Base-by-base conservation (phyloP, 768 basidiomycete genomes). In the Rickenella mellea region DNA sequence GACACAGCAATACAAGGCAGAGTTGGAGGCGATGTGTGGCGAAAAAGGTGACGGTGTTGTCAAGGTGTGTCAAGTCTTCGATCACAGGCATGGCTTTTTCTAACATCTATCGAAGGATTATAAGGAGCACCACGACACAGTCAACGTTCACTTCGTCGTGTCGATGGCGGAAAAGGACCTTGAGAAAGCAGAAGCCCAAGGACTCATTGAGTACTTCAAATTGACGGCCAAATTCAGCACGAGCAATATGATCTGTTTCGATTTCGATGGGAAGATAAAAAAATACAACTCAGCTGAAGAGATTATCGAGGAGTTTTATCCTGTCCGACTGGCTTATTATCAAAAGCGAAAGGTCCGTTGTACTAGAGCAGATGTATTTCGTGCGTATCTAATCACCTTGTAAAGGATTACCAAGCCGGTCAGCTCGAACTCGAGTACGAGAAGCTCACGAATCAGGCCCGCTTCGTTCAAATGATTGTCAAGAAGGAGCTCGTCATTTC, bases 181-280 rank as follows among this genome's bases (percentile, higher is more conserved):
- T 49, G 74, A 85, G 50, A 86, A 86, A 59, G 91, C 91, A 2
- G 90, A 94, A 57, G 73, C 76, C 47, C 89, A 96, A 56, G 94
- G 94, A 3, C 65, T 99, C 25, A 53, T 80, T 25, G 93, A 96
- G 60, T 87, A 78, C 59, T 97, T 99, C 80, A 94, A 91, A 63
- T 66, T 97, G 47, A 78, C 78, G 11, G 63, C 73, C 36, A 87
- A 92, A 59, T 64, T 99, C 59, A 84, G 72, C 60, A 96, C 90
- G 12, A 75, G 78, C 58, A 99, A 99, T 66, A 98, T 99, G 96
- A 96, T 98, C 14, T 92, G 90, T 63, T 99, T 99, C 61, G 94
- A 99, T 62, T 76, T 87, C 46, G 86, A 93, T 14, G 83, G 89
- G 51, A 96, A 94, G 68, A 94, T 99, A 66, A 90, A 82, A 66